Base-by-base conservation (phyloP, 2,329 filamentous ascomycete species). In the Diplocarpon rosae region DNA sequence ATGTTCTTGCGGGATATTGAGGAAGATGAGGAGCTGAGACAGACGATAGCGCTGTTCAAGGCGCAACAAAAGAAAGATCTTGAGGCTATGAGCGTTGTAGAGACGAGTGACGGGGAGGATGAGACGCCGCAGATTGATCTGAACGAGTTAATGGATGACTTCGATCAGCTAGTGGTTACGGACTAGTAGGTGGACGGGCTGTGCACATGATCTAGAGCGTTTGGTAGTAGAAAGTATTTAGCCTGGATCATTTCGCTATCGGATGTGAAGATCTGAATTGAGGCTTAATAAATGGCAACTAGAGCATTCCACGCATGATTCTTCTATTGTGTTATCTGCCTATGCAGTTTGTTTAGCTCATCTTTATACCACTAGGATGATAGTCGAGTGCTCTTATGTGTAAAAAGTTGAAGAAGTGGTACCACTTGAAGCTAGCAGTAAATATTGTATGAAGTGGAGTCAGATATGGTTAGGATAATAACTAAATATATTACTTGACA, bases 1-100 rank as follows among this genome's bases (percentile, higher is more conserved):
- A 78, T 89, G 76, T 98, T 98, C 78, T 69, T 98, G 71, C 82
- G 84, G 37, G 92, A 98, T 64, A 86, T 98, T 10, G 93, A 98
- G 66, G 89, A 96, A 62, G 92, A 98, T 63, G 75, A 84, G 42
- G 92, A 98, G 60, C 72, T 95, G 54, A 75, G 92, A 44, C 76
- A 80, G 35, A 88, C 87, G 1, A 69, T 98, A 61, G 85, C 86
- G 37, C 64, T 98, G 57, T 98, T 95, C 69, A 95, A 90, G 69
- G 74, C 43, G 28, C 63, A 66, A 45, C 60, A 64, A 50, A 63
- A 68, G 58, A 67, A 68, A 59, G 72, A 77, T 45, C 66, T 69
- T 1, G 78, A 83, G 47, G 77, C 75, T 57, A 84, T 83, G 75
- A 83, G 78, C 57, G 69, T 81, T 40, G 80, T 76, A 59, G 74